phyloP scores from a whole-genome alignment of 768 basidiomycete species.

The Pisolithus marmoratus region DNA sequence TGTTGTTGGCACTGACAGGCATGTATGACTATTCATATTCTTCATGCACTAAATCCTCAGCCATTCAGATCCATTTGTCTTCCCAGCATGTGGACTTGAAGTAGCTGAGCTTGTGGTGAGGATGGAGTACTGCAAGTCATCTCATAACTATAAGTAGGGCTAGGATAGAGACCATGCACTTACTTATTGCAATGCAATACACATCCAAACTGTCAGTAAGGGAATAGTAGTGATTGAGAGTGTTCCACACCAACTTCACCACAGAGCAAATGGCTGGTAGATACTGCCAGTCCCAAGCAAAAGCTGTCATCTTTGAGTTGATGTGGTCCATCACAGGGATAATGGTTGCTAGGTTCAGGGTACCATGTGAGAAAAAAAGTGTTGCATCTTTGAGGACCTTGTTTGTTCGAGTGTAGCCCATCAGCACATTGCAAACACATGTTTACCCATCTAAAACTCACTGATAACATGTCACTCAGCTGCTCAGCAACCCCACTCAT shows the following conservation, averaged over 20 bases:
- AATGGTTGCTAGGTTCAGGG: conserved; percentile 19
- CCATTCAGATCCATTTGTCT: conserved; percentile 23
- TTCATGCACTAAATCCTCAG: conserved; percentile 16
- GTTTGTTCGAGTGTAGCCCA: too few species aligned
- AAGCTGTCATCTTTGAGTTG: conserved; percentile 11
- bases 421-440: too few species aligned
- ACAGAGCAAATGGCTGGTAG: background rate
- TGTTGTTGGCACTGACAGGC: too few species aligned
- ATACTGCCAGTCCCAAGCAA: background rate
- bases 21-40: conserved; percentile 13
- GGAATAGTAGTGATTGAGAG: background rate
- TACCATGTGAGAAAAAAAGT: conserved; percentile 17
- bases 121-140: conserved; percentile 32
- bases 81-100: conserved; percentile 27
- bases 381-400: conserved; percentile 20
- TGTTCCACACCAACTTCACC: background rate
- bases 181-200: conserved; percentile 23
- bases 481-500: too few species aligned
- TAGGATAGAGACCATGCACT: too few species aligned
- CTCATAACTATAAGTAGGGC: too few species aligned
- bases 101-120: conserved; percentile 30
- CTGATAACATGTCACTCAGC: too few species aligned
- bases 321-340: conserved; percentile 26
- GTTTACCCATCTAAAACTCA: too few species aligned
- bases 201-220: conserved; percentile 10